Conservation (phyloP, 2,329 filamentous ascomycete species). For the Aureobasidium subglaciale region DNA sequence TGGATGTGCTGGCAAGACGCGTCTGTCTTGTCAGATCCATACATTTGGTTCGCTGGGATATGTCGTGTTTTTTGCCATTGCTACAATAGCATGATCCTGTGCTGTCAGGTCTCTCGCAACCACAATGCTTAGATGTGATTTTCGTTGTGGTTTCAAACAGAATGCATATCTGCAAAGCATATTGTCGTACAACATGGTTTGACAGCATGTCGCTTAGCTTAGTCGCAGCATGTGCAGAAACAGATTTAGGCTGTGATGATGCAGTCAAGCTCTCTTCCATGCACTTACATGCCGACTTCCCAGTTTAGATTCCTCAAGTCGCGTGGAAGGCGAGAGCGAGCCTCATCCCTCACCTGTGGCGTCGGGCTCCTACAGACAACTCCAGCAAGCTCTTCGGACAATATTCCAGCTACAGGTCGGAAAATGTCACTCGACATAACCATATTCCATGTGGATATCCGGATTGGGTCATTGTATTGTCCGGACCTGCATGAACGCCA, state of each 20-base stretch:
- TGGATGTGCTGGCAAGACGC: slow-evolving; percentile 1
- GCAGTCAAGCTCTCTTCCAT: not conserved
- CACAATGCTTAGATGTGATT: not conserved
- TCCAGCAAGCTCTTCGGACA: not conserved
- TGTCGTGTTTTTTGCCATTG: not conserved
- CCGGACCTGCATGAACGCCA: slow-evolving; percentile 13
- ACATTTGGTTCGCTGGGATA: not conserved
- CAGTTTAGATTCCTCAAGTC: not conserved
- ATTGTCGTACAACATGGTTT: slow-evolving; percentile 6
- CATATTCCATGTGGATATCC: not conserved
- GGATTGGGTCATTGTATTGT: slow-evolving; percentile 10
- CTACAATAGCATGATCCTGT: not conserved
- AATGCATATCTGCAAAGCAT: not conserved
- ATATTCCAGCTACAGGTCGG: slow-evolving; percentile 3
- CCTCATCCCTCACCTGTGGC: not conserved
- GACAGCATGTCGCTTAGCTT: not conserved
- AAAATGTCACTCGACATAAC: not conserved
- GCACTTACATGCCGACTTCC: not conserved
- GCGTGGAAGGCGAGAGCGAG: not conserved
- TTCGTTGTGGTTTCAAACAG: not conserved
- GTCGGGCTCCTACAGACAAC: not conserved
- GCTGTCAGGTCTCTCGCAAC: not conserved
- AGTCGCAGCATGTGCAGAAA: not conserved
- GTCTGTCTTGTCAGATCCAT: not conserved
- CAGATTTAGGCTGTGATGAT: slow-evolving; percentile 1